Evolutionary conservation across 1,284 basidiomycete species (phyloP), one percentile per base, ranked within the genome.

Genomic region (Exsudoporus floridanus): DNA sequence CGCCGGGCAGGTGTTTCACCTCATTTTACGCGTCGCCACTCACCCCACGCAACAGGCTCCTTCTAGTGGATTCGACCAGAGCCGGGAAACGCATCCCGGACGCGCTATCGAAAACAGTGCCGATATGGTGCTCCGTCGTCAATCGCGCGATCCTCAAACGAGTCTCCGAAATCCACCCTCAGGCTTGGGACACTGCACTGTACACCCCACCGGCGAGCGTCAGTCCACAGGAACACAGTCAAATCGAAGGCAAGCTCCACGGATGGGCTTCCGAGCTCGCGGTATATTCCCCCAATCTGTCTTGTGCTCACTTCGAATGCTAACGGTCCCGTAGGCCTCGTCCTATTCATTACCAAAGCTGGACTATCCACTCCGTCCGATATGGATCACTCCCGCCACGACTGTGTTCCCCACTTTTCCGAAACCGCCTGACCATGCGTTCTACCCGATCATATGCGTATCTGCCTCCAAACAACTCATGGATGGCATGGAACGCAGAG

Each of bases 1-100:
- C 14, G 71, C 77, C n/a, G 90, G 92, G 86, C 90, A 55, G 30
- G 79, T 63, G n/a, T 25, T 31, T 44, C 46, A 3, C 33, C 7
- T 46, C 12, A 7, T 10, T 4, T 16, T 19, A 38, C 33, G 19
- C 13, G 10, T 41, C 35, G 12, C 5, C 12, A 7, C 23, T 52
- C 42, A 57, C 46, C 33, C 30, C 30, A 27, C 21, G 2, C 25
- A 0, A 37, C 53, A 94, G 94, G 0, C 73, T 95, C 34, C 75
- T 98, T 18, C 72, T 98, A 0, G 92, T 98, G 4, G 96, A 99
- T 65, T 97, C 95, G 0, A 98, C 96, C 0, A 78, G 95, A 25
- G 78, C 92, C 16, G 96, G 96, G 8, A 98, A 99, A 74, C 85
- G 92, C 14, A 89, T 96, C 59, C 96, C 96, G 0, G 96, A 99